phyloP scores from a whole-genome alignment of 768 basidiomycete species.

The Amanita fuliginea region DNA sequence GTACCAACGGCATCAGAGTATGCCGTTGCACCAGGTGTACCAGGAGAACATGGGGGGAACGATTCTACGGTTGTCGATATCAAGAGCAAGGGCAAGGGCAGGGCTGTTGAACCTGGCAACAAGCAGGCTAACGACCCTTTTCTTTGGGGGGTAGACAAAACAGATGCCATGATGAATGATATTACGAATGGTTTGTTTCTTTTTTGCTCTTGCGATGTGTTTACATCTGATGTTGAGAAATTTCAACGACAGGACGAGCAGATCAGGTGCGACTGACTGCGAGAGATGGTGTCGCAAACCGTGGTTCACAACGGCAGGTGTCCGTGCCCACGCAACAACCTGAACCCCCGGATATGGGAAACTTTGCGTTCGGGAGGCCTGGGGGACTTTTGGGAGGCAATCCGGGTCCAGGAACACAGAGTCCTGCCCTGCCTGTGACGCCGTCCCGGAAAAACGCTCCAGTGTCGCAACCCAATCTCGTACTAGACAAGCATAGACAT shows the following conservation, averaged over 20 bases:
- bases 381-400: slow-evolving; percentile 17
- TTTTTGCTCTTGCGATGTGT: not conserved
- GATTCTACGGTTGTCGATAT: slow-evolving; percentile 6
- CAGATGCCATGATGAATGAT: slow-evolving; percentile 23
- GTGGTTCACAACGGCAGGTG: not conserved
- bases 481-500: not conserved
- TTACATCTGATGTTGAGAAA: not conserved
- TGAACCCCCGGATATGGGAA: slow-evolving; percentile 7
- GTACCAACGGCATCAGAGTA: slow-evolving; percentile 28
- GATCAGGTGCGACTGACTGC: not conserved
- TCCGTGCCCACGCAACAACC: slow-evolving; percentile 6
- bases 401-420: not conserved
- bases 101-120: slow-evolving; percentile 10
- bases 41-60: not conserved
- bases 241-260: not conserved
- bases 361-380: slow-evolving; percentile 22
- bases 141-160: not conserved
- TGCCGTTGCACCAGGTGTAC: slow-evolving; percentile 15
- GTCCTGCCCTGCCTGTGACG: not conserved
- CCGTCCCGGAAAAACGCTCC: not conserved
- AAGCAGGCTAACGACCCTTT: slow-evolving; percentile 2
- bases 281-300: not conserved
- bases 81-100: slow-evolving; percentile 23
- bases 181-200: slow-evolving; percentile 33
- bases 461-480: not conserved